Percentiles rank a stretch among this genome's conserved stretches.
These are phyloP conservation scores for Musa troglodytarum DNA, from an alignment of 176 grass and related monocot species.

Conservation along the genomic window DNA sequence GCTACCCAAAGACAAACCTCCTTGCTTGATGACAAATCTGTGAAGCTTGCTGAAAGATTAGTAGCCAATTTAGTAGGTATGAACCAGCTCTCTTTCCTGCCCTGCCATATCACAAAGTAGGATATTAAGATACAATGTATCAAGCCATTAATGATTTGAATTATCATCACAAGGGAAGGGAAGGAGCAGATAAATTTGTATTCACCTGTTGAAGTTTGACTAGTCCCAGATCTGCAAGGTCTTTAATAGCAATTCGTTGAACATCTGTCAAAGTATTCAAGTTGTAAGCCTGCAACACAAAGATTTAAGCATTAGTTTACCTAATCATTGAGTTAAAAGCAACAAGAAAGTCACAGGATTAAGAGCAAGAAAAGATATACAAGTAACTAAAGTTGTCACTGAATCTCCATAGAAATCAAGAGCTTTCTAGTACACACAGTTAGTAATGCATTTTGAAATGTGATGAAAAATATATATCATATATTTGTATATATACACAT, in stretches of 20 bases:
- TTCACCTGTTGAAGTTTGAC: constrained; percentile 76
- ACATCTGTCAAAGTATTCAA: constrained; percentile 68
- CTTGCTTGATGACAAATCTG: constrained; percentile 68
- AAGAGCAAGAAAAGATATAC: not conserved
- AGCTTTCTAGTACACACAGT: too few species aligned
- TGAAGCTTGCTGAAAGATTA: constrained; percentile 74
- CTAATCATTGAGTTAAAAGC: not conserved
- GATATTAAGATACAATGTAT: not conserved
- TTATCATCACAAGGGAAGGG: not conserved
- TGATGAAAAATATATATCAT: too few species aligned
- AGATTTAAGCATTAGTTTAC: not conserved
- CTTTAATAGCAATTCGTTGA: constrained; percentile 67
- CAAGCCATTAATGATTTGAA: not conserved
- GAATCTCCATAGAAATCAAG: too few species aligned
- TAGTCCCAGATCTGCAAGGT: constrained; percentile 66
- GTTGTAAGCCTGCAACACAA: constrained; percentile 73
- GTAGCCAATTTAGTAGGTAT: constrained; percentile 94
- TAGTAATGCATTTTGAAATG: too few species aligned
- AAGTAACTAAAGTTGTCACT: not conserved
- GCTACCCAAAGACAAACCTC: constrained; percentile 43
- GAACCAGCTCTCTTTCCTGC: constrained; percentile 78
- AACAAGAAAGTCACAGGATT: not conserved
- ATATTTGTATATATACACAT: too few species aligned
- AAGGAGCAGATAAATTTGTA: not conserved
- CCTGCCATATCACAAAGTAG: constrained; percentile 35